These are phyloP conservation scores for Fusarium sp. DNA, from an alignment of 2,329 filamentous ascomycete genomes.

Conservation along the genomic window DNA sequence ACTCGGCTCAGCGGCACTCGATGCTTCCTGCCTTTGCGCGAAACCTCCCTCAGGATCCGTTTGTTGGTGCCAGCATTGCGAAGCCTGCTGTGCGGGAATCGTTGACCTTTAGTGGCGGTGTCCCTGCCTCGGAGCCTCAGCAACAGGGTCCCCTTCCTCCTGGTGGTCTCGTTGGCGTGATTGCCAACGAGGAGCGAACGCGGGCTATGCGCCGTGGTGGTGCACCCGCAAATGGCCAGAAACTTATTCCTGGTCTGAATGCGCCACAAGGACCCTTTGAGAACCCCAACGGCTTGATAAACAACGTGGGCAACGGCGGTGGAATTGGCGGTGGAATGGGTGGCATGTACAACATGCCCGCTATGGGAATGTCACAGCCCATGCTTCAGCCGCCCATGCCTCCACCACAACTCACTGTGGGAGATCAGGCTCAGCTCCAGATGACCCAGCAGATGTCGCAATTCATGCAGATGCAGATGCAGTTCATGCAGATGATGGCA, in stretches of 20 bases:
- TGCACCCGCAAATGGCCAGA: conserved; percentile 71
- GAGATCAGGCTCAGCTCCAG: conserved; percentile 80
- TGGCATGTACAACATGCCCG: conserved; percentile 45
- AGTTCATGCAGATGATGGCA: conserved; percentile 88
- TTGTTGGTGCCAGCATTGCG: conserved; percentile 81
- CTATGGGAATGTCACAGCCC: conserved; percentile 43
- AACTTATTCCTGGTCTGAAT: conserved; percentile 49
- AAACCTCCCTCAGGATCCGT: conserved; percentile 85
- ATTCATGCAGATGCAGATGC: conserved; percentile 95
- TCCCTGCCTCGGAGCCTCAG: conserved; percentile 51
- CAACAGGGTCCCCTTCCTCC: conserved; percentile 62
- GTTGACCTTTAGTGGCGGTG: conserved; percentile 73
- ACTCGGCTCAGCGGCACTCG: conserved; percentile 45
- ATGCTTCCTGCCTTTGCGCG: conserved; percentile 84
- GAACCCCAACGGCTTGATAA: conserved; percentile 56
- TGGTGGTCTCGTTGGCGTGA: conserved; percentile 87
- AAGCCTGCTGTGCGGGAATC: conserved; percentile 79
- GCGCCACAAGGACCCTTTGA: conserved; percentile 57
- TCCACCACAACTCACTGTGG: conserved; percentile 62
- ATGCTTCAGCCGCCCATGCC: conserved; percentile 51
- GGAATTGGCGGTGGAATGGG: conserved; percentile 43
- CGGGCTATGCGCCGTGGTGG: conserved; percentile 82
- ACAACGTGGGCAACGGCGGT: conserved; percentile 42
- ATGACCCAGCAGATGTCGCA: conserved; percentile 86
- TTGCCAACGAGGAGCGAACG: conserved; percentile 84